A percentile compares a stretch with the other conserved stretches of the same genome.
These are phyloP conservation scores for Cercospora sp. DNA, from an alignment of 2,329 filamentous ascomycete species.

Conservation along the genomic window DNA sequence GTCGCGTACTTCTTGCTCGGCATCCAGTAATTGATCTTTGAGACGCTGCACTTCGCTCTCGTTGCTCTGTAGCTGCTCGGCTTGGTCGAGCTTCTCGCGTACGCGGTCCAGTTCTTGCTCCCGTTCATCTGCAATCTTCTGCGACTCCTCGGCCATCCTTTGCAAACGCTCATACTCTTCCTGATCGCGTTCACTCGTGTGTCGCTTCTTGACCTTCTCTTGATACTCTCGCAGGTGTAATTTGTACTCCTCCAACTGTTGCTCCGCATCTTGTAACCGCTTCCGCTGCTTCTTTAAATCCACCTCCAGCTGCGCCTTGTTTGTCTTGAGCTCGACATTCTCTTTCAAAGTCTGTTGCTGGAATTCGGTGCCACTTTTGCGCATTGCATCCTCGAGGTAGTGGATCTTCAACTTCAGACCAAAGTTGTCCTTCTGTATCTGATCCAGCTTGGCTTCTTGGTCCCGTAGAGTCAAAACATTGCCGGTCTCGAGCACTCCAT, in stretches of 20 bases:
- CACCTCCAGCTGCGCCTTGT: slow-evolving; percentile 83
- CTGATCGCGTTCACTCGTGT: slow-evolving; percentile 67
- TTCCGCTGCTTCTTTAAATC: slow-evolving; percentile 88
- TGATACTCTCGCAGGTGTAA: slow-evolving; percentile 80
- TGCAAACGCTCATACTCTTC: slow-evolving; percentile 58
- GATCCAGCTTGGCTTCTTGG: slow-evolving; percentile 89
- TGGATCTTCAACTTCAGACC: slow-evolving; percentile 95
- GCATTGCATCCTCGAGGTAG: slow-evolving; percentile 87
- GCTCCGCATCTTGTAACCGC: slow-evolving; percentile 76
- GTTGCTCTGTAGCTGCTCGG: slow-evolving; percentile 38
- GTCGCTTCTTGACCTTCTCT: slow-evolving; percentile 74
- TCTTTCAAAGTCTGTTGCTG: slow-evolving; percentile 87
- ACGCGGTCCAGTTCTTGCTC: slow-evolving; percentile 48
- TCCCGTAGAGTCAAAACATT: slow-evolving; percentile 90
- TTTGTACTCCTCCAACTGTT: slow-evolving; percentile 80
- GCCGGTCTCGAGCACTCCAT: slow-evolving; percentile 72
- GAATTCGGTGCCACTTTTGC: slow-evolving; percentile 84
- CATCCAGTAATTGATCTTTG: slow-evolving; percentile 53
- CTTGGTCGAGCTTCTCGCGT: slow-evolving; percentile 44
- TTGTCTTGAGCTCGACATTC: slow-evolving; percentile 93
- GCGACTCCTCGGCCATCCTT: slow-evolving; percentile 47
- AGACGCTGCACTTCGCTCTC: slow-evolving; percentile 41
- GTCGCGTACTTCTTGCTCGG: slow-evolving; percentile 56
- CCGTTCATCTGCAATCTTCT: slow-evolving; percentile 42
- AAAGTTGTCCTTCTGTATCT: slow-evolving; percentile 98